Evolutionary conservation across 2,329 filamentous ascomycete genomes (phyloP).

Genomic region (Talaromyces sp.): DNA sequence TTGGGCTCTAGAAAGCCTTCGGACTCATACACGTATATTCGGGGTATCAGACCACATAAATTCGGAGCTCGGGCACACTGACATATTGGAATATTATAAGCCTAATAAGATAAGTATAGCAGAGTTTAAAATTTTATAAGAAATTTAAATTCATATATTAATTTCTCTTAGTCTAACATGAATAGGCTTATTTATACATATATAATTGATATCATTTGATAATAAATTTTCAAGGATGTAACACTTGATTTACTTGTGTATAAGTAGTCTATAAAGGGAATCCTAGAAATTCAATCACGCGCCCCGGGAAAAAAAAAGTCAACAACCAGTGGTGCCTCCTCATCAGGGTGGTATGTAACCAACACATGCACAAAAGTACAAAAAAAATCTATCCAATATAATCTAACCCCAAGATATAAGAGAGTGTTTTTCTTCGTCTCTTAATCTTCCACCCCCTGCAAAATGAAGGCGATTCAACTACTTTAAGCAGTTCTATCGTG

Average conservation of each 20-base stretch:
- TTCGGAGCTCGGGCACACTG: no score
- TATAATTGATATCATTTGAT: no score
- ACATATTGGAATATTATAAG: no score
- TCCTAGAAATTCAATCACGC: background rate
- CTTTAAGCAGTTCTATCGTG: constrained; percentile 30
- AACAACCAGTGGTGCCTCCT: background rate
- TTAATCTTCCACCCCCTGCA: background rate
- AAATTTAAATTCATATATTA: no score
- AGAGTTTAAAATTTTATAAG: no score
- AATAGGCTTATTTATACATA: no score
- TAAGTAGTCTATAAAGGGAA: background rate
- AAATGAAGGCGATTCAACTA: background rate
- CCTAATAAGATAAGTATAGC: no score
- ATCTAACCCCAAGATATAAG: background rate
- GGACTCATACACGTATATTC: no score
- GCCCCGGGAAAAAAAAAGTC: background rate
- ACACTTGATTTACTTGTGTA: background rate
- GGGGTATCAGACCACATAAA: no score
- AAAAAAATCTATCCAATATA: background rate
- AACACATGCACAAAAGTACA: background rate
- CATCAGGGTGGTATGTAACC: background rate
- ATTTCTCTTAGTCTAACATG: no score
- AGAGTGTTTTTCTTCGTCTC: background rate
- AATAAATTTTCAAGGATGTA: no score
- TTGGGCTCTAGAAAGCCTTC: no score